Evolutionary conservation across 768 basidiomycete species (phyloP).

Genomic region (Boletus fagicola): DNA sequence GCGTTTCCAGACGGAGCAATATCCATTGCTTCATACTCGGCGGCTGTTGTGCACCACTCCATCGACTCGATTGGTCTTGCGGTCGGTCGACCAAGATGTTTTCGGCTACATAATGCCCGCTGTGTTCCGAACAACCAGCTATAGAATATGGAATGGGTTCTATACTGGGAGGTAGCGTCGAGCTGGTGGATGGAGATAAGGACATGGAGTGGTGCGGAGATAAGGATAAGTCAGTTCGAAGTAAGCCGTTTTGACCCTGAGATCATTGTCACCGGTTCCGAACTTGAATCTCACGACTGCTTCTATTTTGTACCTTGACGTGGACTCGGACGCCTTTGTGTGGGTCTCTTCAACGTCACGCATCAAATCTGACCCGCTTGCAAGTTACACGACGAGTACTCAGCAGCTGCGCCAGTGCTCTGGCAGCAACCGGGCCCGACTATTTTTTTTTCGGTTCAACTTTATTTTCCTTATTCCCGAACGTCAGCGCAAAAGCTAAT

Average conservation of each 20-base stretch:
- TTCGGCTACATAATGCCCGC: slow-evolving; percentile 64
- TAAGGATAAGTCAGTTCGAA: background rate
- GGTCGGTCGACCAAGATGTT: slow-evolving; percentile 68
- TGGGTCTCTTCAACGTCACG: background rate
- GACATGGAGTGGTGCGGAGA: slow-evolving; percentile 5
- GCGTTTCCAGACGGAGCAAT: slow-evolving; percentile 56
- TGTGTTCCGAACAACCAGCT: slow-evolving; percentile 64
- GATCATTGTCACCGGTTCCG: background rate
- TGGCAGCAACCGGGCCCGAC: background rate
- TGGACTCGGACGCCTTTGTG: background rate
- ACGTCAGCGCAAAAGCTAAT: background rate
- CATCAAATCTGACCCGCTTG: background rate
- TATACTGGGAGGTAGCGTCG: slow-evolving; percentile 6
- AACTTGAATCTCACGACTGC: background rate
- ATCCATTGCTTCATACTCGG: slow-evolving; percentile 67
- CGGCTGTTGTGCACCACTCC: slow-evolving; percentile 67
- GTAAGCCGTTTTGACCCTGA: background rate
- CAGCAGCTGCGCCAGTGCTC: background rate
- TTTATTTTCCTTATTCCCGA: background rate
- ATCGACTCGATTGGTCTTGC: slow-evolving; percentile 63
- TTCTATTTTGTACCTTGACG: background rate
- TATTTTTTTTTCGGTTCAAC: background rate
- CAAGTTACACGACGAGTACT: background rate
- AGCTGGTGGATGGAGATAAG: slow-evolving; percentile 2
- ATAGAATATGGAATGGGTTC: slow-evolving; percentile 50